Evolutionary conservation across 1,284 basidiomycete genomes (phyloP).

Genomic region (Xerocomus amazonicus): DNA sequence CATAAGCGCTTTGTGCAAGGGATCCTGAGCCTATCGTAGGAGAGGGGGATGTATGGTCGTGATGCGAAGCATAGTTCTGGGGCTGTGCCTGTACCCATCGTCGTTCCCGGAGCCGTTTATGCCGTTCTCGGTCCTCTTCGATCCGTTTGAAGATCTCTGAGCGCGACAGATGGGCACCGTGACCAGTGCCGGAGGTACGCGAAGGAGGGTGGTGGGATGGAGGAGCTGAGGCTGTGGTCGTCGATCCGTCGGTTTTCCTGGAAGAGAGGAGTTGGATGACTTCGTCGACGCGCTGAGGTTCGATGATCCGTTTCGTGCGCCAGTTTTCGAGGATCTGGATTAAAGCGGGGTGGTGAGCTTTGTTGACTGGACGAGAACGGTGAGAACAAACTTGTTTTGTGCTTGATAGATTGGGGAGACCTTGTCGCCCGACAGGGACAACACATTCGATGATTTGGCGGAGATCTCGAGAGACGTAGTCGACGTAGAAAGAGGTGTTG

Average conservation of each 20-base stretch:
- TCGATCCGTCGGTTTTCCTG: conserved; percentile 37
- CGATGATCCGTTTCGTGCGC: conserved; percentile 81
- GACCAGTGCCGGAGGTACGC: not conserved
- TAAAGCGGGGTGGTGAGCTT: not conserved
- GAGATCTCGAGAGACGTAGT: conserved; percentile 72
- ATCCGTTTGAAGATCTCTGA: conserved; percentile 83
- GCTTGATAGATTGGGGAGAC: conserved; percentile 81
- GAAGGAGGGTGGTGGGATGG: conserved; percentile 8
- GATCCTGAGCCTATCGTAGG: not conserved
- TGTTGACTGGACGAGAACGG: not conserved
- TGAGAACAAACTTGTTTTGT: conserved; percentile 65
- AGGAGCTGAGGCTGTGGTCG: conserved; percentile 7
- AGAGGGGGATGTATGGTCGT: not conserved
- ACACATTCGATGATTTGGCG: conserved; percentile 74
- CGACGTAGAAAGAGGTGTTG: conserved; percentile 57
- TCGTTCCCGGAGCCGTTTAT: conserved; percentile 88
- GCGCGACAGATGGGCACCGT: conserved; percentile 43
- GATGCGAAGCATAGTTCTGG: conserved; percentile 6
- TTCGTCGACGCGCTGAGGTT: conserved; percentile 70
- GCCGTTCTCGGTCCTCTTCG: conserved; percentile 92
- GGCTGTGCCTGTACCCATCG: conserved; percentile 82
- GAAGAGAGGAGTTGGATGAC: conserved; percentile 49
- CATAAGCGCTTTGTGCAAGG: conserved; percentile 5
- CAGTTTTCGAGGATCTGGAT: conserved; percentile 81
- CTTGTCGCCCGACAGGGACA: conserved; percentile 78